Conservation (phyloP, 2,329 filamentous ascomycete species). For the Fonsecaea erecta region DNA sequence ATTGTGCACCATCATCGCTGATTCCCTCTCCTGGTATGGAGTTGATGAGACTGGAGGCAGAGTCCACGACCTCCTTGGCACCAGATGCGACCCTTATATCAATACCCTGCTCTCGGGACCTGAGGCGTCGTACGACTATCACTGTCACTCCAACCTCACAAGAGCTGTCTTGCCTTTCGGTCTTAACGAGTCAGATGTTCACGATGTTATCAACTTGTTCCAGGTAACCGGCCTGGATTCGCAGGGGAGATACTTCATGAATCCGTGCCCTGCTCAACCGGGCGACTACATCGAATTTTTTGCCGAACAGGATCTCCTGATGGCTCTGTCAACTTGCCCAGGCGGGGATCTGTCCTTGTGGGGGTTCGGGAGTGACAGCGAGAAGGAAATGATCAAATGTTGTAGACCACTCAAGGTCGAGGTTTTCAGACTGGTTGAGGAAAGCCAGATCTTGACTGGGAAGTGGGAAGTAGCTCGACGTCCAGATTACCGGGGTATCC, state of each 20-base stretch:
- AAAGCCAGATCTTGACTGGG: constrained; percentile 49
- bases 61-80: constrained; percentile 80
- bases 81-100: constrained; percentile 83
- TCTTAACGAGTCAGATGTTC: constrained; percentile 73
- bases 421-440: constrained; percentile 67
- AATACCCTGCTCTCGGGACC: constrained; percentile 72
- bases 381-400: constrained; percentile 71
- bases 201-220: constrained; percentile 85
- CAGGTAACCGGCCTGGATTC: constrained; percentile 79
- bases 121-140: constrained; percentile 68
- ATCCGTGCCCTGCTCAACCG: constrained; percentile 52
- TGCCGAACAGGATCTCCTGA: constrained; percentile 75
- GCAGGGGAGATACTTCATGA: constrained; percentile 76
- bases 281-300: constrained; percentile 73
- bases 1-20: constrained; percentile 67
- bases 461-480: constrained; percentile 67
- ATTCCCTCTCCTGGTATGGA: constrained; percentile 67
- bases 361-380: constrained; percentile 67
- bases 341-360: constrained; percentile 81
- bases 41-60: constrained; percentile 66
- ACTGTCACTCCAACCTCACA: constrained; percentile 82
- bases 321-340: constrained; percentile 70
- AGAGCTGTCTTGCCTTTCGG: constrained; percentile 72
- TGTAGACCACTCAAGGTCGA: constrained; percentile 76
- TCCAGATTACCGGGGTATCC: constrained; percentile 67